phyloP scores from a whole-genome alignment of 139 green algal species.

The Chlorella sp. region DNA sequence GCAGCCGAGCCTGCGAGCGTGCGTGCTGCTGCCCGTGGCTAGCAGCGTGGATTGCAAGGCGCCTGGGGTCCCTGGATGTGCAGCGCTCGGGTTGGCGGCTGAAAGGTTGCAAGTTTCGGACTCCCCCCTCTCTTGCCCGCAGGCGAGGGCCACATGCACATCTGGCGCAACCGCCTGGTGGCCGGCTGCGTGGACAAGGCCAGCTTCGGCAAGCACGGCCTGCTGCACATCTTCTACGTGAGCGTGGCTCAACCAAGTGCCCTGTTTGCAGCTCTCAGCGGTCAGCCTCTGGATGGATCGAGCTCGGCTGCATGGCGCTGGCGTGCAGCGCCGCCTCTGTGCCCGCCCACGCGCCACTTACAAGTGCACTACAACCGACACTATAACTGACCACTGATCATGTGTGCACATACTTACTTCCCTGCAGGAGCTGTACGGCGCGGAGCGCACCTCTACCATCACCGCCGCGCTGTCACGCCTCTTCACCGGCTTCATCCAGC shows the following conservation, averaged over 20 bases:
- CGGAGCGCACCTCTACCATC: conserved; percentile 75
- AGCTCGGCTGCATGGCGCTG: background rate
- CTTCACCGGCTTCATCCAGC: conserved; percentile 90
- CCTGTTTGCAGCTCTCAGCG: no score
- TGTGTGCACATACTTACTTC: background rate
- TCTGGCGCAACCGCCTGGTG: conserved; percentile 81
- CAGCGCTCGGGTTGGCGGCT: no score
- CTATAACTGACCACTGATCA: no score
- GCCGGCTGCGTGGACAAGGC: conserved; percentile 94
- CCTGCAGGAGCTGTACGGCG: conserved; percentile 92
- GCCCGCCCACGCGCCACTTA: background rate
- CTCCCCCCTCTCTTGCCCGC: background rate
- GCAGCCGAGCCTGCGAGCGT: no score
- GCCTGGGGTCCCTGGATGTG: no score
- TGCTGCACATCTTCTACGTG: conserved; percentile 94
- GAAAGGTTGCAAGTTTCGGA: no score
- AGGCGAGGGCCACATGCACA: conserved; percentile 71
- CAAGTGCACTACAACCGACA: no score
- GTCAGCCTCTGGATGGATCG: background rate
- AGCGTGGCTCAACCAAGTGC: background rate
- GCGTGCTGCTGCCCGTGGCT: no score
- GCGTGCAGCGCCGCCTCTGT: background rate
- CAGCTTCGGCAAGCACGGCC: conserved; percentile 91
- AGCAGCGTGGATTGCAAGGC: no score
- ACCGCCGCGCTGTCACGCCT: conserved; percentile 86